A percentile compares a stretch with the other conserved stretches of the same genome.
phyloP scores from a whole-genome alignment of 768 basidiomycete species.

The Lentinus tigrinus region DNA sequence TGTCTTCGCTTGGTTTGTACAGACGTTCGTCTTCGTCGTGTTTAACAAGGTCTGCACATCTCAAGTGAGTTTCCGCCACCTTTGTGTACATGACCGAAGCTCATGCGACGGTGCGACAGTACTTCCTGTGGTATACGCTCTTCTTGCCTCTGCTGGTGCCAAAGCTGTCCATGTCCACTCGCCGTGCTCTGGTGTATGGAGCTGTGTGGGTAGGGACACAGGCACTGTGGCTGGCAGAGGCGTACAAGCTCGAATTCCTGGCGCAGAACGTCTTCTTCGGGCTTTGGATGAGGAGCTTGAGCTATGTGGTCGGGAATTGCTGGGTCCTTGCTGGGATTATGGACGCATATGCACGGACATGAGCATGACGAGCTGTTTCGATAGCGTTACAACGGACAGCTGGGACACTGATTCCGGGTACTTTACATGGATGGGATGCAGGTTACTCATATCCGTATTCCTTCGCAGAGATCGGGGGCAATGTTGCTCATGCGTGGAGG shows the following conservation, averaged over 20 bases:
- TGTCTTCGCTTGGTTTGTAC: conserved; percentile 85
- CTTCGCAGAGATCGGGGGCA: not conserved
- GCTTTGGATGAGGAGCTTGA: conserved; percentile 77
- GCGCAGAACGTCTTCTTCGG: conserved; percentile 69
- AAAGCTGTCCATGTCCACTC: conserved; percentile 50
- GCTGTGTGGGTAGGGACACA: conserved; percentile 76
- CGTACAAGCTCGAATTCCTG: conserved; percentile 87
- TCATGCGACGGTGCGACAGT: conserved; percentile 46
- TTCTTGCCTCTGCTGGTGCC: conserved; percentile 84
- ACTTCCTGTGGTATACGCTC: conserved; percentile 96
- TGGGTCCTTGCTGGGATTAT: conserved; percentile 78
- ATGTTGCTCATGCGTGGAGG: conserved; percentile 12
- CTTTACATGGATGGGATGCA: not conserved
- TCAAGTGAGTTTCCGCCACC: conserved; percentile 63
- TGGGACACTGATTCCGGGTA: conserved; percentile 1
- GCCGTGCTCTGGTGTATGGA: conserved; percentile 40
- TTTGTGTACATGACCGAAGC: too few relatives aligned
- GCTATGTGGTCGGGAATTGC: conserved; percentile 73
- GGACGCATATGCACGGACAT: conserved; percentile 36
- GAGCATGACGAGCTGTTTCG: not conserved
- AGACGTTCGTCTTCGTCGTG: conserved; percentile 87
- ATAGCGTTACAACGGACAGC: not conserved
- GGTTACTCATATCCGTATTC: not conserved
- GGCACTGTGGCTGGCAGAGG: conserved; percentile 87
- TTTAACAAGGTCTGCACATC: conserved; percentile 99